Percentiles rank a stretch among this genome's conserved stretches.
Evolutionary conservation across 768 basidiomycete genomes (phyloP).

Genomic region (Xerocomellus intermedius): DNA sequence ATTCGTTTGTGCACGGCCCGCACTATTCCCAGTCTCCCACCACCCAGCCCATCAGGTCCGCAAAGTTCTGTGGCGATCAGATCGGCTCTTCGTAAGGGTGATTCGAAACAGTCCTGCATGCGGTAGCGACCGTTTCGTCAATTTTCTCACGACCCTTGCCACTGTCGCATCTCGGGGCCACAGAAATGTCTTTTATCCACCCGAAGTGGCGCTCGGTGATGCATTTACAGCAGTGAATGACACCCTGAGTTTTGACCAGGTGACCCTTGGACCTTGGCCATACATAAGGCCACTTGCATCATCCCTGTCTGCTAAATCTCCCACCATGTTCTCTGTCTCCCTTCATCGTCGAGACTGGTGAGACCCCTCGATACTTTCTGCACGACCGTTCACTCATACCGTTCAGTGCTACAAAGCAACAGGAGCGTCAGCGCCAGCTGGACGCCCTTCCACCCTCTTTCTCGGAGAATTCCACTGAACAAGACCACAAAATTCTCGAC

Average conservation of each 20-base stretch:
- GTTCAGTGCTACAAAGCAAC: slow-evolving; percentile 35
- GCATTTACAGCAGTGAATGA: neutral
- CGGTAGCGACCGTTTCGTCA: neutral
- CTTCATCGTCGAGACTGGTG: slow-evolving; percentile 31
- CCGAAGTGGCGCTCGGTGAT: neutral
- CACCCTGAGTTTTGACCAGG: neutral
- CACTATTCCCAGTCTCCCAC: neutral
- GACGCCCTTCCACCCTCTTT: slow-evolving; percentile 31
- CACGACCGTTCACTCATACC: neutral
- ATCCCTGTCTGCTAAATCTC: neutral
- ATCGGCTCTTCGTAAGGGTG: neutral
- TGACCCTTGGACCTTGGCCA: neutral
- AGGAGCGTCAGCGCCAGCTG: slow-evolving; percentile 30
- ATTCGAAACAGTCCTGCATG: neutral
- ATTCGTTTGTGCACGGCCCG: neutral
- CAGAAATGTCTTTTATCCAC: neutral
- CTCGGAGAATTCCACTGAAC: slow-evolving; percentile 30
- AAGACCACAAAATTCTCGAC: slow-evolving; percentile 36
- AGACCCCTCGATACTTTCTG: slow-evolving; percentile 2
- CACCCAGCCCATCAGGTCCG: neutral
- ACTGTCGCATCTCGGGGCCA: neutral
- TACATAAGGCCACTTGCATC: slow-evolving; percentile 4
- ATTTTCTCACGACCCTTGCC: slow-evolving; percentile 6
- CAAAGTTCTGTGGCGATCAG: neutral
- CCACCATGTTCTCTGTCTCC: slow-evolving; percentile 27